Evolutionary conservation across 768 basidiomycete genomes (phyloP).

Genomic region (Vishniacozyma victoriae): DNA sequence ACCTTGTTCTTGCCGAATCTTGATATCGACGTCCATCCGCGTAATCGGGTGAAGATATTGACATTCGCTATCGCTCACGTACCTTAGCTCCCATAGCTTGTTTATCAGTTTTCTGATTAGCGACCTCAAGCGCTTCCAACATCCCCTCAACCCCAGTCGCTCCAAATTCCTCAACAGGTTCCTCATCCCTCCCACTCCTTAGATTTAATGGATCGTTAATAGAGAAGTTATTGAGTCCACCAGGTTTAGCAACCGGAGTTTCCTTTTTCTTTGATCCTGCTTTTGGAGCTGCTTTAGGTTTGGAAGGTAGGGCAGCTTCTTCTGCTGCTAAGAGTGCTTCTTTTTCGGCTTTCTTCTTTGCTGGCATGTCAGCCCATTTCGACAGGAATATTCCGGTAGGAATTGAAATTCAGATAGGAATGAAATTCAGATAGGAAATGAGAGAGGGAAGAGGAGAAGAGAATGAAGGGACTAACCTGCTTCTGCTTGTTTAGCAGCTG

Average conservation of each 20-base stretch:
- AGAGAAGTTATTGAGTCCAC: conserved; percentile 43
- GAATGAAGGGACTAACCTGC: conserved; percentile 19
- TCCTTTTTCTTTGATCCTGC: conserved; percentile 18
- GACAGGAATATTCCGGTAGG: too few relatives aligned
- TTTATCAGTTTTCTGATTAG: conserved; percentile 89
- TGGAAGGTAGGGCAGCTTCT: conserved; percentile 57
- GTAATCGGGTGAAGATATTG: not conserved
- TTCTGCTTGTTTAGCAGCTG: conserved; percentile 42
- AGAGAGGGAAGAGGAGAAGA: not conserved
- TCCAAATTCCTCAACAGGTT: conserved; percentile 57
- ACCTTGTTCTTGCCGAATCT: not conserved
- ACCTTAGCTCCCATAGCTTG: conserved; percentile 73
- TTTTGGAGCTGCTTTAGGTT: conserved; percentile 59
- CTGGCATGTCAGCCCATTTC: conserved; percentile 11
- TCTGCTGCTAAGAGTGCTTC: conserved; percentile 83
- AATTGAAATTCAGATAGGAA: too few relatives aligned
- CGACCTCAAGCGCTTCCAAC: conserved; percentile 77
- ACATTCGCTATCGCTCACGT: conserved; percentile 1
- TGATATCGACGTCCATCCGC: too few relatives aligned
- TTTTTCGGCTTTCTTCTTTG: conserved; percentile 82
- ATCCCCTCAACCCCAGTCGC: conserved; percentile 90
- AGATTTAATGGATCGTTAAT: conserved; percentile 38
- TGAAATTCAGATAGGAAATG: not conserved
- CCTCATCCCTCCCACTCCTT: conserved; percentile 19
- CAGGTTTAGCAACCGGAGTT: conserved; percentile 46